Percentiles rank a stretch among this genome's conserved stretches.
Conservation (phyloP, 768 basidiomycete genomes). For the Termitomyces sp. region DNA sequence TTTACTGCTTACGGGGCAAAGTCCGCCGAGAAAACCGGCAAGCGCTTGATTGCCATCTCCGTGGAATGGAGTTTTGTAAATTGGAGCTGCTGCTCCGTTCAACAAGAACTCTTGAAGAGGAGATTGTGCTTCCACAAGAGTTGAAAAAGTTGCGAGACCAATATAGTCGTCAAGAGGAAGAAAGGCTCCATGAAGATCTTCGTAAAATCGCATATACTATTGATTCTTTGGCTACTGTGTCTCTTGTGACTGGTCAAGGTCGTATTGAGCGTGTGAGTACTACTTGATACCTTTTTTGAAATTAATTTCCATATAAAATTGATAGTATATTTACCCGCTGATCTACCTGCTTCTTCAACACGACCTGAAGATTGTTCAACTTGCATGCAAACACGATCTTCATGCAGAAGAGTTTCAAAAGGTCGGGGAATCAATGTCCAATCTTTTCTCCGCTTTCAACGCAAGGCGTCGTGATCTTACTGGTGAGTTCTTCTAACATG, state of each 20-base stretch:
- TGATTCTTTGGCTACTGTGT: not conserved
- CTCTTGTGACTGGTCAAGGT: not conserved
- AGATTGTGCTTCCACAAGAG: not conserved
- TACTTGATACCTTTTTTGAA: no score
- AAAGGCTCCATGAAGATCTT: not conserved
- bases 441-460: no score
- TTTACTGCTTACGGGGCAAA: not conserved
- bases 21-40: not conserved
- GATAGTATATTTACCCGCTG: no score
- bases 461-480: no score
- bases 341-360: no score
- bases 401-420: not conserved
- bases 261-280: no score
- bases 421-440: not conserved
- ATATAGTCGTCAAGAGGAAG: not conserved
- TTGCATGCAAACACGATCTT: no score
- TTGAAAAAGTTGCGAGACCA: no score
- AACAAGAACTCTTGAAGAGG: not conserved
- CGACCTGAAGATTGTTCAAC: no score
- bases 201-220: not conserved
- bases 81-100: not conserved
- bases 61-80: not conserved
- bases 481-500: not conserved
- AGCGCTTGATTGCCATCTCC: not conserved
- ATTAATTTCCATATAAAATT: not conserved